Conservation (phyloP, 2,329 filamentous ascomycete species). For the Colletotrichum limetticola region DNA sequence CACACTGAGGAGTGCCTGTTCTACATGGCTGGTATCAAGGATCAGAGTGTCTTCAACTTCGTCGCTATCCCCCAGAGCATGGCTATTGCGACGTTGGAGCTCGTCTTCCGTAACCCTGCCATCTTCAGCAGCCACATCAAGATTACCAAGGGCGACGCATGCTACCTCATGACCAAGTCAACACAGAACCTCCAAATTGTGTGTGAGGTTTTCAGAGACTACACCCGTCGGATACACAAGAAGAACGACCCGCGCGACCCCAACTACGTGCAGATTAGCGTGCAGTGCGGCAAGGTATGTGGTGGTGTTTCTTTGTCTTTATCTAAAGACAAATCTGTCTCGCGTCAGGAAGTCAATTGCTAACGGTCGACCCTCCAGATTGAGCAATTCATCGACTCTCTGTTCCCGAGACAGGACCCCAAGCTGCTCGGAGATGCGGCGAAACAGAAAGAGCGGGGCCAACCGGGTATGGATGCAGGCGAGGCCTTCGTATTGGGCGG, state of each 20-base stretch:
- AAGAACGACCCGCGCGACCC: constrained; percentile 96
- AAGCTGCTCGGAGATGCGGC: constrained; percentile 62
- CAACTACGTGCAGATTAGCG: constrained; percentile 91
- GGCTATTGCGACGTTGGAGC: constrained; percentile 94
- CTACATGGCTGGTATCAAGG: constrained; percentile 93
- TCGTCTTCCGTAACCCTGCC: constrained; percentile 89
- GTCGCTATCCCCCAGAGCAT: constrained; percentile 96
- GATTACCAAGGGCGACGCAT: constrained; percentile 95
- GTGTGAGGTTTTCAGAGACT: constrained; percentile 83
- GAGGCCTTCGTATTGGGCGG: constrained; percentile 74
- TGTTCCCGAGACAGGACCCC: constrained; percentile 87
- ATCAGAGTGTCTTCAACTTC: constrained; percentile 99
- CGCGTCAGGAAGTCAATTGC: constrained; percentile 10
- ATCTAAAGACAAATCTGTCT: background rate
- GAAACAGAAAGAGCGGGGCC: constrained; percentile 49
- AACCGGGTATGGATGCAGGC: constrained; percentile 62
- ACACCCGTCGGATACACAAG: constrained; percentile 83
- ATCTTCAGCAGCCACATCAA: constrained; percentile 92
- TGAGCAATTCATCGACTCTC: constrained; percentile 93
- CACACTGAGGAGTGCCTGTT: constrained; percentile 95
- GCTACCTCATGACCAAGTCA: constrained; percentile 89
- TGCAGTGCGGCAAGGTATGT: constrained; percentile 83
- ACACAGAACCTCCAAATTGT: constrained; percentile 88
- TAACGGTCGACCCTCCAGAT: constrained; percentile 65
- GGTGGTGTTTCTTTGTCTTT: background rate